These are phyloP conservation scores for Centella asiatica DNA, from an alignment of 129 eudicot genomes.

Conservation along the genomic window DNA sequence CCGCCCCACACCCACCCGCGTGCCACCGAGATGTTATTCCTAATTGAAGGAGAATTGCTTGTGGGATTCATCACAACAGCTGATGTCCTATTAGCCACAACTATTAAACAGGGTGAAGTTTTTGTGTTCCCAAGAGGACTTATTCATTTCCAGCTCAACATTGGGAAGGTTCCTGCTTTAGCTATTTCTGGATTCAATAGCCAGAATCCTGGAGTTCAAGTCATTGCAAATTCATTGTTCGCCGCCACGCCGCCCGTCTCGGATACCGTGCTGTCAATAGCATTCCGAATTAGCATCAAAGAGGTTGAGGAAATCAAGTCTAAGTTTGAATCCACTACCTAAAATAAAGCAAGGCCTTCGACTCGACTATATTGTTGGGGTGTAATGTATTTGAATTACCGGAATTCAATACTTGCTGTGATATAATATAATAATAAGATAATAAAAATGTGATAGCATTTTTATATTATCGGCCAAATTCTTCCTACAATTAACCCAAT, in stretches of 20 bases:
- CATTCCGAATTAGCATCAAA: conserved; percentile 55
- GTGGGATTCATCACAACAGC: conserved; percentile 11
- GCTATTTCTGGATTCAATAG: conserved; percentile 46
- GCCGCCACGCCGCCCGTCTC: conserved; percentile 51
- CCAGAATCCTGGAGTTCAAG: conserved; percentile 72
- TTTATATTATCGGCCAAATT: no score
- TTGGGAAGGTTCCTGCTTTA: conserved; percentile 36
- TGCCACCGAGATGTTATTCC: neutral
- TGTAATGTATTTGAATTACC: no score
- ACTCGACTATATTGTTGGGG: no score
- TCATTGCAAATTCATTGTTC: conserved; percentile 52
- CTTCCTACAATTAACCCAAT: no score
- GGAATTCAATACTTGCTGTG: no score
- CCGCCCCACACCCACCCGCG: conserved; percentile 11
- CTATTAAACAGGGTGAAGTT: neutral
- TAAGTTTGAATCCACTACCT: conserved; percentile 3
- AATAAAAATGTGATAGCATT: no score
- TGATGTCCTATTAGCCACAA: neutral
- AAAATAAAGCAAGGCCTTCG: no score
- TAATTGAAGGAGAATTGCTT: neutral
- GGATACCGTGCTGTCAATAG: conserved; percentile 55
- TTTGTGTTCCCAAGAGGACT: conserved; percentile 11
- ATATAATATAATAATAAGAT: no score
- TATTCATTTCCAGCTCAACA: conserved; percentile 7
- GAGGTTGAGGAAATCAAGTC: conserved; percentile 17